Evolutionary conservation across 2,329 filamentous ascomycete genomes (phyloP).

Genomic region (Arthrobotrys sinensis): DNA sequence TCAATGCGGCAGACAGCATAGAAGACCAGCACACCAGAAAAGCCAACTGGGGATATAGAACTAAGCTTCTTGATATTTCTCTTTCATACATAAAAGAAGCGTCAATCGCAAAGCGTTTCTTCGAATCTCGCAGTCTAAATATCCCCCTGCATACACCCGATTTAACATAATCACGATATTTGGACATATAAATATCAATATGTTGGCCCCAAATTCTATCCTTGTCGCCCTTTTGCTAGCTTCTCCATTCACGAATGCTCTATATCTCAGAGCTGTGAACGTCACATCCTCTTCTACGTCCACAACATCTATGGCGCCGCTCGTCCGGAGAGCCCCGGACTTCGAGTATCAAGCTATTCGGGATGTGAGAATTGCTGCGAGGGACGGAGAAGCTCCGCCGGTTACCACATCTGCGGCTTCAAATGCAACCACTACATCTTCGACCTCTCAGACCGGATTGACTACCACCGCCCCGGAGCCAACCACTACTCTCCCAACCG

Average conservation of each 20-base stretch:
- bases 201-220: not conserved
- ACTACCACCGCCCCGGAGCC: not conserved
- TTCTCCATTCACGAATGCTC: constrained; percentile 6
- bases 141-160: not conserved
- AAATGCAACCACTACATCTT: not conserved
- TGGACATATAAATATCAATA: not conserved
- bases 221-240: not conserved
- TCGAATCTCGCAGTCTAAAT: not conserved
- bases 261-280: not conserved
- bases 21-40: not conserved
- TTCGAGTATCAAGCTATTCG: not conserved
- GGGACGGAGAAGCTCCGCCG: not conserved
- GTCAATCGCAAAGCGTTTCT: not conserved
- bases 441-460: not conserved
- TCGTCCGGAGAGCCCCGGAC: not conserved
- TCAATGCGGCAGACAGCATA: not conserved
- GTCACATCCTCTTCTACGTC: not conserved
- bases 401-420: not conserved
- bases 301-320: not conserved
- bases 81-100: not conserved
- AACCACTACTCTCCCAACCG: not conserved
- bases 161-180: not conserved
- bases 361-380: not conserved
- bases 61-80: not conserved
- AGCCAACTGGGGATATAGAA: not conserved